Base-by-base conservation (phyloP, 805 yeast species). In the Starmerella tilneyi region DNA sequence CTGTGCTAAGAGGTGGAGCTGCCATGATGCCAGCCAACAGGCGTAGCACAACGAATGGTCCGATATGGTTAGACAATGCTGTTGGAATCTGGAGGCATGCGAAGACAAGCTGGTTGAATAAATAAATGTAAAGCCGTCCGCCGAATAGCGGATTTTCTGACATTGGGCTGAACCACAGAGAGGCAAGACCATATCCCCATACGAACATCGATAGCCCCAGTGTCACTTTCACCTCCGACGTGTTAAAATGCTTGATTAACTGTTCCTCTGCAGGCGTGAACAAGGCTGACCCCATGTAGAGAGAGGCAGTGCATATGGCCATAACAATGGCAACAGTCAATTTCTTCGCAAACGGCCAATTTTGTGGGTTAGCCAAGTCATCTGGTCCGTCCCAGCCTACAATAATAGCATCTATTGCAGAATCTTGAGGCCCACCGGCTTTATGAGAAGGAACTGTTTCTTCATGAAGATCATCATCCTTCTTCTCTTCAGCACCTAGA, bases 161-260 rank as follows among this genome's bases (percentile, higher is more conserved):
- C 55, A 77, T 55, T 3, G 82, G 81, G 0, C 77, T 68, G 37
- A 74, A 71, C 7, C 75, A 50, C 62, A 76, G 61, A 1, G 79
- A 78, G 3, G 79, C 79, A 20, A 75, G 32, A 35, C 79, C 84
- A 54, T 76, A 76, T 5, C 81, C 83, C 33, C 75, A 54, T 6
- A 76, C 79, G 51, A 72, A 78, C 38, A 75, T 43, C 0, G 79
- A 60, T 46, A 78, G 61, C 1, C 79, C 78, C 30, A 78, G 59
- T 2, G 71, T 61, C 0, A 76, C 74, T 15, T 65, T 63, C 2
- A 66, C 67, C 28, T 62, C 60, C 7, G 70, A 57, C 9, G 70
- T 63, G 13, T 59, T 46, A 54, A 75, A 73, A 12, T 42, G 34
- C 32, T 60, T 62, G 60, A 62, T 67, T 30, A 78, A 60, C 21